A percentile compares a stretch with the other conserved stretches of the same genome.
Conservation (phyloP, 805 yeast species). For the Jamesozyma lodderae region DNA sequence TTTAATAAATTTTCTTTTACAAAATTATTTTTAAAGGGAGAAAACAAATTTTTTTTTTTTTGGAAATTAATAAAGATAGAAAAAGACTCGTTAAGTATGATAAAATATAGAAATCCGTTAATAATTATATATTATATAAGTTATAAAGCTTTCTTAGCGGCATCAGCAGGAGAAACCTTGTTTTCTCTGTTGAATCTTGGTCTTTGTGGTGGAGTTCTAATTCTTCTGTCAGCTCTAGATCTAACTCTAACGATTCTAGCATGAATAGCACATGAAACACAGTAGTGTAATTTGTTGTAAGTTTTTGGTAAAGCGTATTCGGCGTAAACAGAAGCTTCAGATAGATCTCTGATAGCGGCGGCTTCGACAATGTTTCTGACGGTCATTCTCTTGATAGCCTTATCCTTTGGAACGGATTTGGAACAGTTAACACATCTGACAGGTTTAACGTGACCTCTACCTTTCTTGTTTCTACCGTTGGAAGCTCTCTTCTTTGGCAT, state of each 20-base stretch:
- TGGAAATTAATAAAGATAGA: neutral
- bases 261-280: constrained; percentile 99
- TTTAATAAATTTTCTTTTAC: neutral
- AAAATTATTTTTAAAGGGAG: constrained; percentile 2
- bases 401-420: constrained; percentile 99
- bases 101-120: no score
- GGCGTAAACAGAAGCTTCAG: constrained; percentile 98
- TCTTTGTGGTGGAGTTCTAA: constrained; percentile 98
- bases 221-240: constrained; percentile 97
- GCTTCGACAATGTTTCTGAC: constrained; percentile 99
- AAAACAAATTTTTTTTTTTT: neutral
- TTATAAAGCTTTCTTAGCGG: constrained; percentile 86
- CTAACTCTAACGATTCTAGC: constrained; percentile 99
- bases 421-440: constrained; percentile 99
- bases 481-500: constrained; percentile 99
- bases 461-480: constrained; percentile 99
- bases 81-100: no score
- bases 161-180: constrained; percentile 94
- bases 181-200: constrained; percentile 95
- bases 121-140: no score
- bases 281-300: constrained; percentile 99
- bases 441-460: constrained; percentile 99
- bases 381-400: constrained; percentile 99
- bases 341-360: constrained; percentile 98
- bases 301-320: constrained; percentile 99